Conservation (phyloP, 805 yeast genomes). For the Candida palmyrensis region DNA sequence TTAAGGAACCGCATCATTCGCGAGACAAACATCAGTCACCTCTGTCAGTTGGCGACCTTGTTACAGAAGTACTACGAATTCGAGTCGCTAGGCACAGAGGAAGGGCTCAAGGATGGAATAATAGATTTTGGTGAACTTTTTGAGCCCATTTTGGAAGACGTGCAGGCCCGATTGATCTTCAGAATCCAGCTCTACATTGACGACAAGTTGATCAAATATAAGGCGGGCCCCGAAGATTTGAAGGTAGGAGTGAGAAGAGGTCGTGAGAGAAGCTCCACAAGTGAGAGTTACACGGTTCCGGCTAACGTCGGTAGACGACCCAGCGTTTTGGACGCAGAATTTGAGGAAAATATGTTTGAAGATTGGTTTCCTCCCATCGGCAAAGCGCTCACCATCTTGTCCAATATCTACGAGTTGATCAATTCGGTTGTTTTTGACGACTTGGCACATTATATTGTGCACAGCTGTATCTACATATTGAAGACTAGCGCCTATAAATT, state of each 20-base stretch:
- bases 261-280: conserved; percentile 1
- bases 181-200: conserved; percentile 72
- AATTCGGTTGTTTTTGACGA: conserved; percentile 80
- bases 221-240: conserved; percentile 65
- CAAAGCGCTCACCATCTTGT: conserved; percentile 61
- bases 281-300: conserved; percentile 17
- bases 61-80: conserved; percentile 63
- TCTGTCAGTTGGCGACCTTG: conserved; percentile 73
- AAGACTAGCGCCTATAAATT: conserved; percentile 45
- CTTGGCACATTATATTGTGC: conserved; percentile 81
- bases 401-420: conserved; percentile 75
- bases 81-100: conserved; percentile 29
- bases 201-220: conserved; percentile 59
- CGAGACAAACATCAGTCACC: conserved; percentile 59
- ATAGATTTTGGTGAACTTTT: conserved; percentile 49
- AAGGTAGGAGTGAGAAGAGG: conserved; percentile 42
- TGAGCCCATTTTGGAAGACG: conserved; percentile 67
- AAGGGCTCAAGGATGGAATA: conserved; percentile 13
- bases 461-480: conserved; percentile 63
- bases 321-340: conserved; percentile 24
- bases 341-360: conserved; percentile 31
- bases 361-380: conserved; percentile 69
- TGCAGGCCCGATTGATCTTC: conserved; percentile 76
- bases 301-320: conserved; percentile 1
- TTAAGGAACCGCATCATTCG: conserved; percentile 62